These are phyloP conservation scores for Cystobasidium sp. DNA, from an alignment of 1,284 basidiomycete genomes.

Conservation along the genomic window DNA sequence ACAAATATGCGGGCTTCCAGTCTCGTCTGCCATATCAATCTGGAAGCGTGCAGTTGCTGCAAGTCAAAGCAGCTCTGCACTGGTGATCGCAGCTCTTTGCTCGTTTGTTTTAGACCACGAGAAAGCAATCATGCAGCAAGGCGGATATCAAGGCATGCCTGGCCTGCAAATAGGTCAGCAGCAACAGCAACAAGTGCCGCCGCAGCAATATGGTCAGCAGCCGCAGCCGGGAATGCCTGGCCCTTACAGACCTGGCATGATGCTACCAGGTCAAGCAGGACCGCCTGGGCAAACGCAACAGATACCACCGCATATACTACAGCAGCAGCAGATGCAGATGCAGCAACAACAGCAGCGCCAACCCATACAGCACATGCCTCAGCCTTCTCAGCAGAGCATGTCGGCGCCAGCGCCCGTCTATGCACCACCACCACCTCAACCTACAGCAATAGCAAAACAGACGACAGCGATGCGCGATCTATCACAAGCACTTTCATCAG, in stretches of 20 bases:
- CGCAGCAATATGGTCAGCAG: constrained; percentile 8
- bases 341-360: constrained; percentile 11
- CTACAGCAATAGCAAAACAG: constrained; percentile 18
- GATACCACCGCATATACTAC: constrained; percentile 10
- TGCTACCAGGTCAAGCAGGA: not conserved
- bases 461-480: not conserved
- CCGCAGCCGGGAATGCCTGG: constrained; percentile 14
- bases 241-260: constrained; percentile 13
- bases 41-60: too few species aligned
- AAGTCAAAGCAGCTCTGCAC: too few species aligned
- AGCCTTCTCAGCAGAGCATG: not conserved
- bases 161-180: constrained; percentile 17
- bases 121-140: constrained; percentile 17
- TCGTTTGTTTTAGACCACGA: too few species aligned
- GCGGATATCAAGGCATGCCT: constrained; percentile 23
- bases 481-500: constrained; percentile 17
- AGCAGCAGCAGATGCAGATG: constrained; percentile 5
- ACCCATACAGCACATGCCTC: not conserved
- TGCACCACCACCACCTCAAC: constrained; percentile 21
- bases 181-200: constrained; percentile 14
- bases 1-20: too few species aligned
- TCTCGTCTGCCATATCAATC: too few species aligned
- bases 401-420: constrained; percentile 10
- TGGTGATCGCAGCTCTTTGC: too few species aligned
- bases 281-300: constrained; percentile 7